These are phyloP conservation scores for Paraglomus brasilianum DNA, from an alignment of 192 early-diverging fungal genomes.

Conservation along the genomic window DNA sequence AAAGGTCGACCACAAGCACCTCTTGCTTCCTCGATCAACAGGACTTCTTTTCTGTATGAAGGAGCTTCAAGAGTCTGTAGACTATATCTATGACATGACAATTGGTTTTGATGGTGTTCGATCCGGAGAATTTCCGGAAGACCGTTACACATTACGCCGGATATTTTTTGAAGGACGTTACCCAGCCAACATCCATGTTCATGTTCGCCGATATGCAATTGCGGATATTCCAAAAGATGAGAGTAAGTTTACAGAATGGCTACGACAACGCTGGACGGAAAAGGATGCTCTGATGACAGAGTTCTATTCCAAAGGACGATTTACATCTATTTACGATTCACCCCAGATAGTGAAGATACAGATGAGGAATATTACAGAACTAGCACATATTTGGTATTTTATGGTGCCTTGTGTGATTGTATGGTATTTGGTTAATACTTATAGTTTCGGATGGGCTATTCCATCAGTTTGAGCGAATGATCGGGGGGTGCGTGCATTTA, in stretches of 20 bases:
- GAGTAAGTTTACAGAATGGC: conserved; percentile 73
- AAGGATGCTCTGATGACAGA: conserved; percentile 80
- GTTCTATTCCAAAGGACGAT: conserved; percentile 75
- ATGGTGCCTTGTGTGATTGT: conserved; percentile 12
- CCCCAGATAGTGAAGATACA: background rate
- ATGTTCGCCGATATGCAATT: conserved; percentile 66
- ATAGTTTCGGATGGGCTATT: background rate
- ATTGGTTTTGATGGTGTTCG: conserved; percentile 82
- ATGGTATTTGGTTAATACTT: conserved; percentile 15
- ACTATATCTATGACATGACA: conserved; percentile 85
- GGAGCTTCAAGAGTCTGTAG: conserved; percentile 60
- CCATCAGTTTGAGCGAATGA: no score
- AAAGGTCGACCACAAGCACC: conserved; percentile 61
- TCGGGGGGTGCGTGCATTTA: no score
- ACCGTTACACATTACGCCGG: conserved; percentile 74
- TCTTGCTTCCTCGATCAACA: conserved; percentile 83
- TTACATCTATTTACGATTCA: conserved; percentile 47
- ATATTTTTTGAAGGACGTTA: conserved; percentile 72
- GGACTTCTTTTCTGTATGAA: conserved; percentile 75
- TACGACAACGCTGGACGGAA: conserved; percentile 72
- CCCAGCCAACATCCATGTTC: conserved; percentile 80
- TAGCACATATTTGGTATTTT: conserved; percentile 29
- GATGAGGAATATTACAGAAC: conserved; percentile 15
- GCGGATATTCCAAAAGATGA: conserved; percentile 68
- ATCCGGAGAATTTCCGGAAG: conserved; percentile 74